Percentiles rank a stretch among this genome's conserved stretches.
Conservation (phyloP, 2,329 filamentous ascomycete species). For the Alternaria ventricosa region DNA sequence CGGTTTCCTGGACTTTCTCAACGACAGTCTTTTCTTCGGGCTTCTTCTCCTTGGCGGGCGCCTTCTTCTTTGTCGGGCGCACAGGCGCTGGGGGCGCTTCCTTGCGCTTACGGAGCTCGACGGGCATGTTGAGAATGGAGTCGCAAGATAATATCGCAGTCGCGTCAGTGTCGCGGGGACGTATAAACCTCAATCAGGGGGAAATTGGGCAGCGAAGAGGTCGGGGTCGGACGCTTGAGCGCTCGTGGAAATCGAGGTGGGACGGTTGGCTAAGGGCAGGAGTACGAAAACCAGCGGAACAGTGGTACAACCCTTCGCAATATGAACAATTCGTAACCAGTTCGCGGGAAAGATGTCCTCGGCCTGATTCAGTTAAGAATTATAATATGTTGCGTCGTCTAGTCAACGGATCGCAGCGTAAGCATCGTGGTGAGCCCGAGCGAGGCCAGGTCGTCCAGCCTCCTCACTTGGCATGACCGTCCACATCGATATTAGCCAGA, state of each 20-base stretch:
- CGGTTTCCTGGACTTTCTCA: constrained; percentile 42
- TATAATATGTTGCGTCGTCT: constrained; percentile 2
- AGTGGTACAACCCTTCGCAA: constrained; percentile 18
- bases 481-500: constrained; percentile 46
- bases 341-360: constrained; percentile 5
- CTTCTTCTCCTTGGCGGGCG: constrained; percentile 49
- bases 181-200: constrained; percentile 4
- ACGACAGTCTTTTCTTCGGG: constrained; percentile 40
- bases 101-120: constrained; percentile 70
- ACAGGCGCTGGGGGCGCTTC: constrained; percentile 59
- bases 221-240: constrained; percentile 3
- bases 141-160: constrained; percentile 32
- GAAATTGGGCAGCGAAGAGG: constrained; percentile 5
- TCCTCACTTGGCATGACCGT: constrained; percentile 37
- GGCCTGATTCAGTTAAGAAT: constrained; percentile 4
- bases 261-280: constrained; percentile 18
- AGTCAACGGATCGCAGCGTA: background rate
- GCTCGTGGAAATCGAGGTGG: constrained; percentile 10
- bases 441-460: constrained; percentile 28
- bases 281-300: constrained; percentile 12
- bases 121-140: constrained; percentile 47
- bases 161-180: constrained; percentile 31
- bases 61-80: constrained; percentile 57
- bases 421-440: background rate
- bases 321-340: constrained; percentile 12